Evolutionary conservation across 2,329 filamentous ascomycete genomes (phyloP).

Genomic region (Neonectria ditissima): DNA sequence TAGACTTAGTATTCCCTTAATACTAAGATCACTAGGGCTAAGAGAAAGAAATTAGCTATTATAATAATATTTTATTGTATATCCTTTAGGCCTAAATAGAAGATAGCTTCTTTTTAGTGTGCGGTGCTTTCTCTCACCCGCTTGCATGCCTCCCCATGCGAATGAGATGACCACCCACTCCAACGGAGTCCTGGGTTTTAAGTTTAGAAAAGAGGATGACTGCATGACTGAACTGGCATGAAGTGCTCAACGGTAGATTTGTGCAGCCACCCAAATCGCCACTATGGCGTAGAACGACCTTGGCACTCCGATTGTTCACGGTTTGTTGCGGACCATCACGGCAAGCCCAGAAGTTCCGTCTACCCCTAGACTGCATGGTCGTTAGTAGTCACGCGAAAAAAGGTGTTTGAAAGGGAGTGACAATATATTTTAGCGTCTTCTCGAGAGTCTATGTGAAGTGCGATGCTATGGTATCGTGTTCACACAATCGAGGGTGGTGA

Average conservation of each 20-base stretch:
- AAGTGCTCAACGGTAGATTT: not conserved
- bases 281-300: conserved; percentile 2
- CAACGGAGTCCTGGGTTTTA: not conserved
- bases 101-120: too few relatives aligned
- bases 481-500: not conserved
- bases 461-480: not conserved
- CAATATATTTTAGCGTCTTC: not conserved
- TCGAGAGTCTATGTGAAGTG: not conserved
- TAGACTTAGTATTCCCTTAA: too few relatives aligned
- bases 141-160: not conserved
- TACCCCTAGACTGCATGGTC: too few relatives aligned
- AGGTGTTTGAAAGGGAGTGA: not conserved
- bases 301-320: conserved; percentile 10
- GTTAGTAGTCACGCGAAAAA: not conserved
- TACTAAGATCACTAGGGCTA: too few relatives aligned
- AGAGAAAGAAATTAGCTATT: too few relatives aligned
- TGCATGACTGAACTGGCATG: not conserved
- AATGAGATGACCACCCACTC: not conserved
- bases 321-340: conserved; percentile 11
- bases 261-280: not conserved
- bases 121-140: too few relatives aligned
- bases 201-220: not conserved
- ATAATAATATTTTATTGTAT: too few relatives aligned
- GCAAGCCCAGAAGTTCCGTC: too few relatives aligned
- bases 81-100: too few relatives aligned